These are phyloP conservation scores for Terfezia boudieri DNA, from an alignment of 495 filamentous ascomycete species.

Conservation along the genomic window DNA sequence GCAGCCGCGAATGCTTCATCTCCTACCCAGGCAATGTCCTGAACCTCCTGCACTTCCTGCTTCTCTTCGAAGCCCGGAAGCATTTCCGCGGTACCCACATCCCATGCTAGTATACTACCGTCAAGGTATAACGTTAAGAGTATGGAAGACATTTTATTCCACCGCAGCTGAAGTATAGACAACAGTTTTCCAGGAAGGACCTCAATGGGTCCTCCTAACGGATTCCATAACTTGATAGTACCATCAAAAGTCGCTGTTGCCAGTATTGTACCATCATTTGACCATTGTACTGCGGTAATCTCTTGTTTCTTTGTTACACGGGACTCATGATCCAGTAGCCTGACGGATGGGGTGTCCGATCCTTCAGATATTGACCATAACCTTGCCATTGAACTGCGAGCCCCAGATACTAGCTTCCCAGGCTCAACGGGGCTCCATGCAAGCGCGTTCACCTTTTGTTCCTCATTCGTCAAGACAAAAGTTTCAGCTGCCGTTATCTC, in stretches of 20 bases:
- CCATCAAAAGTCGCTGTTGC: conserved; percentile 48
- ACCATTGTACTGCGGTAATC: conserved; percentile 50
- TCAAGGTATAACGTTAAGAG: conserved; percentile 35
- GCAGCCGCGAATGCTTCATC: conserved; percentile 36
- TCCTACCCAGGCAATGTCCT: conserved; percentile 39
- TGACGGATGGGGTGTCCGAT: conserved; percentile 23
- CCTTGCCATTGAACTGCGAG: conserved; percentile 53
- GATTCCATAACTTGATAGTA: conserved; percentile 44
- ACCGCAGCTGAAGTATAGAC: conserved; percentile 36
- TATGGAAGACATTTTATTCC: conserved; percentile 33
- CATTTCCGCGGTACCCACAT: conserved; percentile 21
- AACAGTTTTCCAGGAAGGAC: conserved; percentile 26
- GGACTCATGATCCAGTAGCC: conserved; percentile 26
- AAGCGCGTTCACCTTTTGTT: conserved; percentile 37
- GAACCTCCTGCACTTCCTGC: conserved; percentile 25
- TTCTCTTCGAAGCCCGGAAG: conserved; percentile 24
- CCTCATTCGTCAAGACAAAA: conserved; percentile 9
- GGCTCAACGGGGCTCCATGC: conserved; percentile 61
- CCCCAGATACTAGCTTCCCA: conserved; percentile 48
- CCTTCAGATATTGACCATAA: conserved; percentile 41
- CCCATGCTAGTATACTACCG: conserved; percentile 30
- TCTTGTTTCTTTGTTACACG: conserved; percentile 23
- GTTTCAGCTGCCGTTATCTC: conserved; percentile 17
- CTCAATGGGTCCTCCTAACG: conserved; percentile 28
- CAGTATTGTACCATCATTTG: conserved; percentile 37